Percentiles rank a stretch among this genome's conserved stretches.
Evolutionary conservation across 331 rosid genomes (phyloP).

Genomic region (Malus hybrid): DNA sequence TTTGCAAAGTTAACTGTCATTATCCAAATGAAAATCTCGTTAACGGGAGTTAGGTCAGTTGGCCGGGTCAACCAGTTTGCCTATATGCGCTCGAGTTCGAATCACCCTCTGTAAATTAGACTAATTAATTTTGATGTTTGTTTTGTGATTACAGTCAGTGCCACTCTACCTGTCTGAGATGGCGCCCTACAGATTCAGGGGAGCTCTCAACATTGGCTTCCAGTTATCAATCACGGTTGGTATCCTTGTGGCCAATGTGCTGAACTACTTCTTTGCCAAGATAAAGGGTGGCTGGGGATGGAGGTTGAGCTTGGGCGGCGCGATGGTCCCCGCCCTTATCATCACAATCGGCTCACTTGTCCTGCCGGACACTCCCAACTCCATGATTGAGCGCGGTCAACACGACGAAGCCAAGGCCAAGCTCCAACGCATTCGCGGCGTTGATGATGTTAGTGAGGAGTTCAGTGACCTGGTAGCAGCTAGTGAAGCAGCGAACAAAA

Average conservation of each 20-base stretch:
- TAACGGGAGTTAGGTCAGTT: no score
- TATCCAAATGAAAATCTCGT: not conserved
- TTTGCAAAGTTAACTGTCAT: not conserved
- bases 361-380: slow-evolving; percentile 85
- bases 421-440: slow-evolving; percentile 45
- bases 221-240: slow-evolving; percentile 85
- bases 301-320: slow-evolving; percentile 90
- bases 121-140: not conserved
- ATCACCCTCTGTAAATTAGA: not conserved
- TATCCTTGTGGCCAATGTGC: slow-evolving; percentile 61
- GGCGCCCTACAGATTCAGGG: slow-evolving; percentile 89
- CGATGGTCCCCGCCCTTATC: slow-evolving; percentile 73
- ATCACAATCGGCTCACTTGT: slow-evolving; percentile 56
- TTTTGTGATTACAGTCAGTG: slow-evolving; percentile 51
- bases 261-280: slow-evolving; percentile 80
- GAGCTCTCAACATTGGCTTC: slow-evolving; percentile 76
- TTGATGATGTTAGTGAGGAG: slow-evolving; percentile 59
- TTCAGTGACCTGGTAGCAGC: slow-evolving; percentile 66
- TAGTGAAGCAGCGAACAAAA: slow-evolving; percentile 43
- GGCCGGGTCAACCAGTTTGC: no score
- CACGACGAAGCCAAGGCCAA: slow-evolving; percentile 39
- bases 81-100: no score
- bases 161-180: slow-evolving; percentile 86
- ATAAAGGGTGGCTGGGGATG: slow-evolving; percentile 94
- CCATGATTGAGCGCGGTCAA: slow-evolving; percentile 78